Conservation (phyloP, 305 asterid species). For the Fraxinus greggii region DNA sequence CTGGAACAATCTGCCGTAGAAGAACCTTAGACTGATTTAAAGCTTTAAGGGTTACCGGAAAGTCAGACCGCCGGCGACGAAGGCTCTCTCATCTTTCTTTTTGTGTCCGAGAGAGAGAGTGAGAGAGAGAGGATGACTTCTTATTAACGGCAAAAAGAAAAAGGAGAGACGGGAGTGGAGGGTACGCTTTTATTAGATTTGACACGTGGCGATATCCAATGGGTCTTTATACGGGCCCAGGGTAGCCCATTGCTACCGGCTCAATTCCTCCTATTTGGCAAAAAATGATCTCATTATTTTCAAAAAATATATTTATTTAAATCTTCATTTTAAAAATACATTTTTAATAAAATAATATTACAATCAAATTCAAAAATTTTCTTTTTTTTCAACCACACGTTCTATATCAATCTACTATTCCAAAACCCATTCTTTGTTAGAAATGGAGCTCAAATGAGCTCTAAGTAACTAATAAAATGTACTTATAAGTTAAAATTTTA, state of each 20-base stretch:
- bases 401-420: too few species aligned
- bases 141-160: not conserved
- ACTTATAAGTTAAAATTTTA: too few species aligned
- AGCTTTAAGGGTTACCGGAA: constrained; percentile 11
- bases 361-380: too few species aligned
- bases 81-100: not conserved
- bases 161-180: not conserved
- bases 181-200: constrained; percentile 29
- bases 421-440: too few species aligned
- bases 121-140: not conserved
- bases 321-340: too few species aligned
- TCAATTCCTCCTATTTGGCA: not conserved
- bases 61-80: not conserved
- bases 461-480: not conserved
- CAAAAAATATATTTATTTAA: too few species aligned
- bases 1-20: not conserved
- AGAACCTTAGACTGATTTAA: not conserved
- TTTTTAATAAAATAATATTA: too few species aligned
- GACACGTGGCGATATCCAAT: constrained; percentile 35
- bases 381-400: too few species aligned
- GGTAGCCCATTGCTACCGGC: not conserved
- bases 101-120: not conserved
- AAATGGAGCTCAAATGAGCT: too few species aligned
- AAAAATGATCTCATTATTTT: too few species aligned
- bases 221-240: not conserved